These are phyloP conservation scores for Harringtonia aguacate DNA, from an alignment of 2,329 filamentous ascomycete genomes.

Conservation along the genomic window DNA sequence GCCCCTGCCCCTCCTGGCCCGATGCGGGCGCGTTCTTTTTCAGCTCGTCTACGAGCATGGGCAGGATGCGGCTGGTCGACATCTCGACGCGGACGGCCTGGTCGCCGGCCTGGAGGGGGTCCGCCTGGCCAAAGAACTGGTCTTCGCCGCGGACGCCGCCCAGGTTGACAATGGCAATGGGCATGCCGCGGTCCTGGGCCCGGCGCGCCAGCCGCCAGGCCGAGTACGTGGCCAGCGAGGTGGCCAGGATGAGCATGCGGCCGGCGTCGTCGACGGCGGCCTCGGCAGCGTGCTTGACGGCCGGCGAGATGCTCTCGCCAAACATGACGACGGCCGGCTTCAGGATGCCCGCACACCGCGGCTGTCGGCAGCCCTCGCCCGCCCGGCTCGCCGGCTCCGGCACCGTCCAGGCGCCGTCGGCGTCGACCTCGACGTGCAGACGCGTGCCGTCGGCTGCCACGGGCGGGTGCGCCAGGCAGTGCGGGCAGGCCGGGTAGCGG, in stretches of 20 bases:
- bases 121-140: constrained; percentile 50
- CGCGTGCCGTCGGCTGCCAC: constrained; percentile 37
- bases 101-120: constrained; percentile 38
- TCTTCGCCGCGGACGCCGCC: constrained; percentile 76
- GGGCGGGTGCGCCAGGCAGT: constrained; percentile 58
- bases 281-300: constrained; percentile 68
- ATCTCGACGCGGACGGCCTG: constrained; percentile 46
- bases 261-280: constrained; percentile 66
- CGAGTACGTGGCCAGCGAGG: constrained; percentile 87
- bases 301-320: constrained; percentile 68
- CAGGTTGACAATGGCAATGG: constrained; percentile 79
- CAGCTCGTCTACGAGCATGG: constrained; percentile 43
- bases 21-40: constrained; percentile 18
- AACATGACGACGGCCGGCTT: constrained; percentile 97
- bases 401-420: constrained; percentile 67
- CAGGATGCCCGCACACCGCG: constrained; percentile 60
- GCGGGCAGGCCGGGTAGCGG: constrained; percentile 80
- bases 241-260: constrained; percentile 70
- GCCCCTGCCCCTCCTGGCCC: neutral
- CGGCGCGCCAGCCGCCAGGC: constrained; percentile 83
- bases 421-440: constrained; percentile 57
- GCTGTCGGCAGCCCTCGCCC: neutral
- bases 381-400: neutral
- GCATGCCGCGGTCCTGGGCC: constrained; percentile 72
- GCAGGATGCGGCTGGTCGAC: constrained; percentile 46